A percentile compares a stretch with the other conserved stretches of the same genome.
Conservation (phyloP, 2,329 filamentous ascomycete genomes). For the Emmonsiellopsis sp. region DNA sequence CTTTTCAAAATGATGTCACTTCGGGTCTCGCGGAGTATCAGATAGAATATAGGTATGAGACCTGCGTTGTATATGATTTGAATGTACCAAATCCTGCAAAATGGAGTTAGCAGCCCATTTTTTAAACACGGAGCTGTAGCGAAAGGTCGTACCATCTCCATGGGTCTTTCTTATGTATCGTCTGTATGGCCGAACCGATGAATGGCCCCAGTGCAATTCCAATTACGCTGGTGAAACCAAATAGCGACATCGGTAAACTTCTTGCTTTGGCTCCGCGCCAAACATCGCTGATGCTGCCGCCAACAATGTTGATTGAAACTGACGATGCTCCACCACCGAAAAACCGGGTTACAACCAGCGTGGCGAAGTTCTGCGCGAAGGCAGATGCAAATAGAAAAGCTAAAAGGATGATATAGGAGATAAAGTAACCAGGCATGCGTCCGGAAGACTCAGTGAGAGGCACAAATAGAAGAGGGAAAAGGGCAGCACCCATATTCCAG, state of each 20-base stretch:
- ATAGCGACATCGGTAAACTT: conserved; percentile 36
- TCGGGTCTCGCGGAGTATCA: conserved; percentile 35
- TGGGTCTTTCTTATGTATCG: conserved; percentile 23
- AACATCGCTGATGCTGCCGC: conserved; percentile 27
- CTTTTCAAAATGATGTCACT: conserved; percentile 33
- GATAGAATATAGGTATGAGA: conserved; percentile 32
- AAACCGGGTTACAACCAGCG: conserved; percentile 35
- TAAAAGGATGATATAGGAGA: conserved; percentile 33
- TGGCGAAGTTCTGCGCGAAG: conserved; percentile 37
- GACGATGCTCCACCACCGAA: conserved; percentile 37
- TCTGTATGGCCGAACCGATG: conserved; percentile 31
- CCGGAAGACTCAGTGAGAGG: conserved; percentile 35
- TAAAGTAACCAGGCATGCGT: conserved; percentile 36
- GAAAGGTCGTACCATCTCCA: conserved; percentile 30
- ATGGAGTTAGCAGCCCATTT: not conserved
- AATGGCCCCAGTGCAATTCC: conserved; percentile 39
- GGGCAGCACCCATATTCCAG: conserved; percentile 32
- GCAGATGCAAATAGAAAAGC: conserved; percentile 35
- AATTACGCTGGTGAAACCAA: conserved; percentile 35
- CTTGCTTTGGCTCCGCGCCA: conserved; percentile 30
- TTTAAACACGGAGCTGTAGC: conserved; percentile 11
- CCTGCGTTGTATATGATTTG: conserved; percentile 38
- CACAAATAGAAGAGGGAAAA: conserved; percentile 29
- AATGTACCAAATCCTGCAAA: conserved; percentile 35
- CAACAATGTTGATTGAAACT: conserved; percentile 34